phyloP scores from a whole-genome alignment of 495 filamentous ascomycete genomes.

The Amphirosellinia nigrospora region DNA sequence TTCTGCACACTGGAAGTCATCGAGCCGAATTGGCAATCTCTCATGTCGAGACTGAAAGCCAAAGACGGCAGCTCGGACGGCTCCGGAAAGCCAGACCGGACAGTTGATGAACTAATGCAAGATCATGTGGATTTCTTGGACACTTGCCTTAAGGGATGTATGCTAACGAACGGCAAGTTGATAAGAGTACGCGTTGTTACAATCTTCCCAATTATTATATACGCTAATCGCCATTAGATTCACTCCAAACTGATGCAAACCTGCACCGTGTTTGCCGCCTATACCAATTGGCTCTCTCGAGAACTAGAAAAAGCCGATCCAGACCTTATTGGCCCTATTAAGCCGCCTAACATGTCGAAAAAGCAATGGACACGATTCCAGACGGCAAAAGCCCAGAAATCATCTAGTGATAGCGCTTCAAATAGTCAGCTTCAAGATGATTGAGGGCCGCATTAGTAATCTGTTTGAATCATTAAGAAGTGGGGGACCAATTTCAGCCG shows the following conservation, averaged over 20 bases:
- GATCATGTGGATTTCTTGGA: slow-evolving; percentile 98
- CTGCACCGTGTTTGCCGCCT: slow-evolving; percentile 89
- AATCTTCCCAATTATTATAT: slow-evolving; percentile 11
- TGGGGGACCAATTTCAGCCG: slow-evolving; percentile 92
- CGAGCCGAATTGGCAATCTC: slow-evolving; percentile 92
- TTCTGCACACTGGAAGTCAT: slow-evolving; percentile 97
- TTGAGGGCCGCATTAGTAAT: slow-evolving; percentile 70
- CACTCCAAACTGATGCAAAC: slow-evolving; percentile 94
- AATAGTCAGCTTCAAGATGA: slow-evolving; percentile 52
- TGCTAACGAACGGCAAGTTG: slow-evolving; percentile 95
- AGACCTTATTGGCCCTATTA: slow-evolving; percentile 63
- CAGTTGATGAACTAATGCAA: slow-evolving; percentile 97
- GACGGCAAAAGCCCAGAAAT: slow-evolving; percentile 43
- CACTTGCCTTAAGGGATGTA: slow-evolving; percentile 97
- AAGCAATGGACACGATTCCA: slow-evolving; percentile 60
- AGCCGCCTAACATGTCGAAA: slow-evolving; percentile 58
- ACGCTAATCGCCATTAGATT: slow-evolving; percentile 62
- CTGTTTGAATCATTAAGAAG: slow-evolving; percentile 83
- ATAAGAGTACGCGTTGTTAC: slow-evolving; percentile 68
- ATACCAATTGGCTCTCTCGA: slow-evolving; percentile 78
- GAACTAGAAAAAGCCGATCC: slow-evolving; percentile 79
- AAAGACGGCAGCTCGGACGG: slow-evolving; percentile 56
- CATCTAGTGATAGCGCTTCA: slow-evolving; percentile 30
- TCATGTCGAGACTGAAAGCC: slow-evolving; percentile 82
- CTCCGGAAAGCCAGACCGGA: slow-evolving; percentile 68